Conservation (phyloP, 202 grass and related monocot genomes). For the Dendrocalamus latiflorus region DNA sequence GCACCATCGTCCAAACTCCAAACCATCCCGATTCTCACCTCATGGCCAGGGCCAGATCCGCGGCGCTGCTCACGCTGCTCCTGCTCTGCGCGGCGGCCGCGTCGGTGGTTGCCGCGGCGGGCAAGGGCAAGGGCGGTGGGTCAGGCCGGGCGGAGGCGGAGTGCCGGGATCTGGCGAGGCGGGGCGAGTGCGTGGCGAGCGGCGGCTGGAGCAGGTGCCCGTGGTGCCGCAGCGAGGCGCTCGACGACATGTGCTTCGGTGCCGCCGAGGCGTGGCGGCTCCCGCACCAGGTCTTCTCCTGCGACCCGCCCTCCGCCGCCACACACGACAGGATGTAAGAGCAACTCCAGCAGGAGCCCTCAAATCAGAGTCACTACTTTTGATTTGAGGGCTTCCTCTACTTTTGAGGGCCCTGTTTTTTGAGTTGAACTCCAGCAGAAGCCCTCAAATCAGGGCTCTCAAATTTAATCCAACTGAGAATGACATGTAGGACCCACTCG, state of each 20-base stretch:
- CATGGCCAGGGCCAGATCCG: conserved; percentile 17
- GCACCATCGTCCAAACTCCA: background rate
- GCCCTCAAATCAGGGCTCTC: too few species aligned
- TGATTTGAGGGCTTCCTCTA: too few species aligned
- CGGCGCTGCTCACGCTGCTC: too few species aligned
- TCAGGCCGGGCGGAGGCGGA: background rate
- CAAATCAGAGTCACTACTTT: too few species aligned
- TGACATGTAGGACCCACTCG: too few species aligned
- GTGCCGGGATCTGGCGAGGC: conserved; percentile 57
- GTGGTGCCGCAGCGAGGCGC: conserved; percentile 79
- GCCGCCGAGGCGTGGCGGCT: conserved; percentile 74
- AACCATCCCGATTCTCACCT: background rate
- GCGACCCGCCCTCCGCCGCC: conserved; percentile 30
- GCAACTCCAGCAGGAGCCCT: too few species aligned
- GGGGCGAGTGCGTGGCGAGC: conserved; percentile 39
- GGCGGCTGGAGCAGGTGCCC: conserved; percentile 45
- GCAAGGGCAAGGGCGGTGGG: background rate
- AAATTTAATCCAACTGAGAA: too few species aligned
- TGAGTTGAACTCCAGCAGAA: too few species aligned
- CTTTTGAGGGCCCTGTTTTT: too few species aligned
- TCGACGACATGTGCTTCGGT: conserved; percentile 96
- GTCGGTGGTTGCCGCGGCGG: background rate
- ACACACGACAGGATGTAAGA: conserved; percentile 8
- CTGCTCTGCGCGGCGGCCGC: background rate
- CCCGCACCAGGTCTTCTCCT: conserved; percentile 72